phyloP scores from a whole-genome alignment of 208 protist species.

The Trypanosoma avium region DNA sequence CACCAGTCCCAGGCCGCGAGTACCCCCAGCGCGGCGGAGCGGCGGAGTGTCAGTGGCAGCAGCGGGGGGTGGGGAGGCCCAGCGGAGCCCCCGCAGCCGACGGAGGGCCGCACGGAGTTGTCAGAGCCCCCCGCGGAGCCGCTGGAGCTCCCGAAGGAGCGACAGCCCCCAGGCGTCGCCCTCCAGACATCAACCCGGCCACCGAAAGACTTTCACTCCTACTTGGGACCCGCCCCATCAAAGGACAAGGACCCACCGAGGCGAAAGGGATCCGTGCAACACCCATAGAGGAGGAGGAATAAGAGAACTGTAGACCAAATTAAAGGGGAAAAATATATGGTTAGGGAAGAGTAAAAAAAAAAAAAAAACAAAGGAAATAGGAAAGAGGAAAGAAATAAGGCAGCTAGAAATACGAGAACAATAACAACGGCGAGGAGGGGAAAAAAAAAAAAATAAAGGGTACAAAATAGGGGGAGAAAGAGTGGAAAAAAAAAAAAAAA shows the following conservation, averaged over 20 bases:
- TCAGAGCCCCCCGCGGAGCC: conserved; percentile 50
- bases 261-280: conserved; percentile 41
- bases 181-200: conserved; percentile 73
- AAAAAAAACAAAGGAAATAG: conserved; percentile 8
- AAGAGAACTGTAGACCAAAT: neutral
- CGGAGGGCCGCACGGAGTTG: conserved; percentile 27
- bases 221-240: conserved; percentile 70
- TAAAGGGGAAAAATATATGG: neutral
- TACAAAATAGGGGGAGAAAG: neutral
- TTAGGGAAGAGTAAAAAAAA: conserved; percentile 7
- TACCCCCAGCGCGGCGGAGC: conserved; percentile 2
- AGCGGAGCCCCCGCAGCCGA: conserved; percentile 32
- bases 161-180: conserved; percentile 50
- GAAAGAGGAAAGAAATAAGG: conserved; percentile 1
- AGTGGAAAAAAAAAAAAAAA: neutral
- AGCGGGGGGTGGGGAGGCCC: neutral
- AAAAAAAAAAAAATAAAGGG: neutral
- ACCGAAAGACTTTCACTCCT: conserved; percentile 45
- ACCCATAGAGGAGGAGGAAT: neutral
- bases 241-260: conserved; percentile 71
- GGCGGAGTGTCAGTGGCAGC: neutral
- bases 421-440: neutral
- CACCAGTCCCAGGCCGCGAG: no score
- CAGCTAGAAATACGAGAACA: neutral
- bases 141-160: conserved; percentile 52